Evolutionary conservation across 257 asterid species (phyloP).

Genomic region (Solanum gracilifrons): DNA sequence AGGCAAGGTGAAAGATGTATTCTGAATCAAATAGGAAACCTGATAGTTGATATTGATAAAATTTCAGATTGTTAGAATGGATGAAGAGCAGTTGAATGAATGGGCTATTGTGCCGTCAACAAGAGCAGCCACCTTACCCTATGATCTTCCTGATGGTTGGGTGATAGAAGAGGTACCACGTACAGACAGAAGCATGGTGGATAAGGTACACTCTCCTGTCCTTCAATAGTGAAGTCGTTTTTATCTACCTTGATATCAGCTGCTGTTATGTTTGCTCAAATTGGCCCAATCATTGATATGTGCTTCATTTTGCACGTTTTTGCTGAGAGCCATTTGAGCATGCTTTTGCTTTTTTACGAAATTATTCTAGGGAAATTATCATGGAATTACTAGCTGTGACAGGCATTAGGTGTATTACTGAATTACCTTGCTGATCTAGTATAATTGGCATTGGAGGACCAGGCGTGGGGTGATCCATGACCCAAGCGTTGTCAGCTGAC

Average conservation of each 20-base stretch:
- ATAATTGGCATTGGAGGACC: background rate
- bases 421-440: background rate
- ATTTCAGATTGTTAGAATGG: slow-evolving; percentile 28
- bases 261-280: background rate
- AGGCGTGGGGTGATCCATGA: background rate
- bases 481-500: background rate
- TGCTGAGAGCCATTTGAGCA: background rate
- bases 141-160: slow-evolving; percentile 75
- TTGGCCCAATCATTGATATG: background rate
- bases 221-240: background rate
- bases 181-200: slow-evolving; percentile 1
- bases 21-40: background rate
- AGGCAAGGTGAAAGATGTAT: background rate
- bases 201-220: slow-evolving; percentile 38
- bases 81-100: slow-evolving; percentile 17
- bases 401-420: background rate
- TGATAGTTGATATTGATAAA: background rate
- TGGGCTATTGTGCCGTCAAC: slow-evolving; percentile 20
- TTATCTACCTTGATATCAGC: background rate
- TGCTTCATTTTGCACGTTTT: background rate
- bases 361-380: background rate
- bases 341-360: background rate
- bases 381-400: background rate
- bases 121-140: slow-evolving; percentile 15
- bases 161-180: slow-evolving; percentile 65